phyloP scores from a whole-genome alignment of 2,329 filamentous ascomycete species.

The Aureobasidium sp. region DNA sequence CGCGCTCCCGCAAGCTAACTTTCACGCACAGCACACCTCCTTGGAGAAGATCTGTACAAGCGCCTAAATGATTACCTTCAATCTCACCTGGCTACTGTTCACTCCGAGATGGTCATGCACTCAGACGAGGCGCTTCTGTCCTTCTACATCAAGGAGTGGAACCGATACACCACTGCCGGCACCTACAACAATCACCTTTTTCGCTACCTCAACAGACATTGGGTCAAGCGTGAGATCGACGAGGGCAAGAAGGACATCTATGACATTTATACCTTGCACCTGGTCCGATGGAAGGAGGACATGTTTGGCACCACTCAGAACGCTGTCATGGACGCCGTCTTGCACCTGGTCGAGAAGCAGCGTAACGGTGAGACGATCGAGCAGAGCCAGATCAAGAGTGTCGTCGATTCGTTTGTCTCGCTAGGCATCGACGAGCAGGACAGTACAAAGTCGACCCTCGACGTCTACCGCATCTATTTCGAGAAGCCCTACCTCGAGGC shows the following conservation, averaged over 20 bases:
- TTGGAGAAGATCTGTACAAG: conserved; percentile 93
- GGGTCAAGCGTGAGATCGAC: conserved; percentile 98
- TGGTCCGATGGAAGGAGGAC: conserved; percentile 91
- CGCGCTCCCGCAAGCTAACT: conserved; percentile 3
- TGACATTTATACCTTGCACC: conserved; percentile 93
- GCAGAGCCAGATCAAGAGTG: conserved; percentile 90
- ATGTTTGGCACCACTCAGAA: conserved; percentile 77
- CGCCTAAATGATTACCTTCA: conserved; percentile 82
- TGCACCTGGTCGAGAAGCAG: conserved; percentile 95
- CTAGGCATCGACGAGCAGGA: conserved; percentile 91
- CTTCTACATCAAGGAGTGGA: conserved; percentile 97
- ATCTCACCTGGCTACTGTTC: conserved; percentile 64
- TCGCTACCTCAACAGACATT: conserved; percentile 91
- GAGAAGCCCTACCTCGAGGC: conserved; percentile 85
- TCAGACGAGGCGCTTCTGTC: conserved; percentile 81
- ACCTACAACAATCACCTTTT: conserved; percentile 98
- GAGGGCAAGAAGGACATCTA: conserved; percentile 98
- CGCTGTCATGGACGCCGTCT: conserved; percentile 90
- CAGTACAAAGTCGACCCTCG: conserved; percentile 85
- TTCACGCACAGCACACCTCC: conserved; percentile 65
- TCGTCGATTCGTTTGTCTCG: conserved; percentile 92
- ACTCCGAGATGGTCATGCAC: conserved; percentile 67
- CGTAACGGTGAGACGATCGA: conserved; percentile 97
- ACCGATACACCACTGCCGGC: conserved; percentile 86
- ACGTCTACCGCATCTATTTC: conserved; percentile 89